Base-by-base conservation (phyloP, 2,329 filamentous ascomycete genomes). In the Trichophyton equinum region DNA sequence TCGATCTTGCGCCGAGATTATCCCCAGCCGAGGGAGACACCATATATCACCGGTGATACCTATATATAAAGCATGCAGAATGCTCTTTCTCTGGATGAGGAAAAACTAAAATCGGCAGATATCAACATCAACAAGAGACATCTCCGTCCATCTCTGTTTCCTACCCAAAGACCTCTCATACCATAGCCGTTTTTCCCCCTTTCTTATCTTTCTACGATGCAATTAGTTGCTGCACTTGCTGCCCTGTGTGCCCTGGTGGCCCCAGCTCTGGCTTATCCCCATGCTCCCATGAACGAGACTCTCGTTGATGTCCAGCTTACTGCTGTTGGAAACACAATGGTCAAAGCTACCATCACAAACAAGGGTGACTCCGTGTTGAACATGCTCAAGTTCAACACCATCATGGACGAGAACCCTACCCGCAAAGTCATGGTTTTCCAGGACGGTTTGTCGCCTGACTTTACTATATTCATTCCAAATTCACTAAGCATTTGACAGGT, bases 281-380 rank as follows among this genome's bases (percentile, higher is more conserved):
- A n/a, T 6, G 25, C 49, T 36, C 30, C 25, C 25, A 33, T 55
- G 25, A 55, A 55, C 20, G 49, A 55, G n/a, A 55, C 49, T 20
- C 49, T 55, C 11, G 22, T 55, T 27, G 49, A 55, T 22, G 56
- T 64, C 25, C 36, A 62, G 30, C 60, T 64, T 27, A 57, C 55
- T n/a, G 20, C 51, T 13, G 13, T 57, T 46, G 63, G 60, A 18
- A 63, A 64, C 25, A 62, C 62, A 13, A 58, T 53, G 15, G 46
- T 63, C 33, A 60, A 63, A 46, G 62, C 62, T 38, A 36, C 44
- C n/a, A 27, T 64, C 33, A 63, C 63, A 1, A 64, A 64, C 51
- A 60, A 60, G 15, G 63, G 33, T 2, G 25, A 51, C 3, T 40
- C 27, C 38, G 53, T 27, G 4, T n/a, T 62, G 25, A 57, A 40